Conservation (phyloP, 306 rosid genomes). For the Pyrus pyrifolia region DNA sequence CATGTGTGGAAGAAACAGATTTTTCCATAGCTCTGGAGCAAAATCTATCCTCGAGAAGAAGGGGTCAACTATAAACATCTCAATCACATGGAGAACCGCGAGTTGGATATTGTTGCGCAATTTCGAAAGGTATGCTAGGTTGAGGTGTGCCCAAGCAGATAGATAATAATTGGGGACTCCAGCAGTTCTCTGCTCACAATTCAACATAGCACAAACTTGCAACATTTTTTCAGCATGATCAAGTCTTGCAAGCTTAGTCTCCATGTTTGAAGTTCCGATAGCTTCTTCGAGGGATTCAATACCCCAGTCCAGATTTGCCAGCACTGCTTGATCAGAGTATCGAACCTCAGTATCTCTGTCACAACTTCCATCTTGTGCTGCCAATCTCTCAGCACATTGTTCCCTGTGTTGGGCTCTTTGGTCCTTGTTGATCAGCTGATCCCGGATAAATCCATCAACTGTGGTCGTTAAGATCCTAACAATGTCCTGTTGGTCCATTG, state of each 20-base stretch:
- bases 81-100: conserved; percentile 55
- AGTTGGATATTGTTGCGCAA: conserved; percentile 49
- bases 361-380: conserved; percentile 75
- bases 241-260: conserved; percentile 77
- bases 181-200: conserved; percentile 68
- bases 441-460: conserved; percentile 54
- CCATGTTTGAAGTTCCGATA: conserved; percentile 67
- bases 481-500: conserved; percentile 69
- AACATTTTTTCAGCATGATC: conserved; percentile 85
- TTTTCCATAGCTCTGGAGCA: conserved; percentile 88
- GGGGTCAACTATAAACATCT: conserved; percentile 83
- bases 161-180: conserved; percentile 91
- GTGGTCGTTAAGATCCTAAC: conserved; percentile 47
- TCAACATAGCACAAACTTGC: conserved; percentile 86
- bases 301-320: conserved; percentile 93
- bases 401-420: conserved; percentile 63
- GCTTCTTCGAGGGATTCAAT: conserved; percentile 96
- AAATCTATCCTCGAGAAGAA: conserved; percentile 79
- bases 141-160: conserved; percentile 89
- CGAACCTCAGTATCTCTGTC: conserved; percentile 56
- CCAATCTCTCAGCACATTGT: conserved; percentile 87
- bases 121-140: conserved; percentile 73
- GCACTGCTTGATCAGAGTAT: conserved; percentile 86
- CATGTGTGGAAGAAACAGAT: conserved; percentile 77
- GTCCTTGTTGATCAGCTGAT: conserved; percentile 60